These are phyloP conservation scores for Fonsecaea multimorphosa DNA, from an alignment of 2,329 filamentous ascomycete species.

Conservation along the genomic window DNA sequence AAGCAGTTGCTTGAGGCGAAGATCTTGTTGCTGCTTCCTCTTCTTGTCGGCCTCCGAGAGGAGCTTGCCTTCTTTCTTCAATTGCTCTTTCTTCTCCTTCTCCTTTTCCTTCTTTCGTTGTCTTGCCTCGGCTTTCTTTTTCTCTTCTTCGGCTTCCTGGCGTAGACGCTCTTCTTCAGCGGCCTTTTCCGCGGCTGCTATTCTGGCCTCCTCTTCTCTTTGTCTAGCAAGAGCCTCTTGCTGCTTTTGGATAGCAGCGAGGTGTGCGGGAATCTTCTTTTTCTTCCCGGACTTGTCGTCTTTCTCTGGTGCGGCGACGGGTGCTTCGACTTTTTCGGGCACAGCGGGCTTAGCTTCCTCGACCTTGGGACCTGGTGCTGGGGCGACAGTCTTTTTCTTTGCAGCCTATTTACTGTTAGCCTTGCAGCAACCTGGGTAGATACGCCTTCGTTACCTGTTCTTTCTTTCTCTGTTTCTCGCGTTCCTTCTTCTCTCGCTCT, in stretches of 20 bases:
- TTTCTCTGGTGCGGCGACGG: constrained; percentile 65
- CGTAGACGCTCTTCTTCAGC: constrained; percentile 48
- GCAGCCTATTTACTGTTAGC: constrained; percentile 63
- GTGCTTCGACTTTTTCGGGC: constrained; percentile 55
- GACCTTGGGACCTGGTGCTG: constrained; percentile 60
- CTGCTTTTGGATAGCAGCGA: constrained; percentile 58
- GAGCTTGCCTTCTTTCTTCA: constrained; percentile 56
- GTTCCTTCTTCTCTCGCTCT: constrained; percentile 96
- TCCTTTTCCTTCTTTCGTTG: constrained; percentile 57
- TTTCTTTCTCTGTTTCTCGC: constrained; percentile 98
- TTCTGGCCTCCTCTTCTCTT: constrained; percentile 54
- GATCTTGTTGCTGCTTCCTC: constrained; percentile 54
- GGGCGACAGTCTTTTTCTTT: constrained; percentile 74
- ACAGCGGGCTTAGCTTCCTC: constrained; percentile 62
- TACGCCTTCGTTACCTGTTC: constrained; percentile 71
- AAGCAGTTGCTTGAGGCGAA: constrained; percentile 58
- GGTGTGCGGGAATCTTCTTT: constrained; percentile 77
- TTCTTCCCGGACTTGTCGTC: constrained; percentile 87
- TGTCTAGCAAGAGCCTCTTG: constrained; percentile 54
- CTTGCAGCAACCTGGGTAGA: constrained; percentile 5
- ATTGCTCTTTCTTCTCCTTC: constrained; percentile 58
- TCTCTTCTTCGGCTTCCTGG: constrained; percentile 54
- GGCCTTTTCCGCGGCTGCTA: constrained; percentile 49
- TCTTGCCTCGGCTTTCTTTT: constrained; percentile 54
- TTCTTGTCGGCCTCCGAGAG: constrained; percentile 58